phyloP scores from a whole-genome alignment of 805 yeast species.

The Wickerhamomyces subpelliculosus region DNA sequence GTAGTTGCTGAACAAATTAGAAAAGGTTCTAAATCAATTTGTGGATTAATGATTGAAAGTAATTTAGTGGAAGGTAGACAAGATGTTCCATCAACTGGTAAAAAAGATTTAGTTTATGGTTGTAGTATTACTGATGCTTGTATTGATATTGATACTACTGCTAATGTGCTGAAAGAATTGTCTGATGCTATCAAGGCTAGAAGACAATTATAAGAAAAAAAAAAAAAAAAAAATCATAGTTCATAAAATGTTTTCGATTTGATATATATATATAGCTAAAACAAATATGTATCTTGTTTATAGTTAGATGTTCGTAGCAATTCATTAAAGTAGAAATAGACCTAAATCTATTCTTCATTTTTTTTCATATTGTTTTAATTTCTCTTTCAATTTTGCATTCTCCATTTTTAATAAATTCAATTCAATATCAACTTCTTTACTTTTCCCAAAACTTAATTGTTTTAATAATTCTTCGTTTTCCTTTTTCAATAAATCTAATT shows the following conservation, averaged over 20 bases:
- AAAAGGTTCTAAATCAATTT: slow-evolving; percentile 65
- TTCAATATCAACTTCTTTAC: slow-evolving; percentile 65
- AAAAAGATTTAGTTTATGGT: slow-evolving; percentile 75
- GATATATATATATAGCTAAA: no score
- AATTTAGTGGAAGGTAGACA: slow-evolving; percentile 91
- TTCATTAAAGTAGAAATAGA: no score
- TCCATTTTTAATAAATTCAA: slow-evolving; percentile 51
- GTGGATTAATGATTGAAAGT: slow-evolving; percentile 97
- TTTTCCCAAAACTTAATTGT: slow-evolving; percentile 70
- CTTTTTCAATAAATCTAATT: slow-evolving; percentile 50
- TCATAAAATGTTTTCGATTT: no score
- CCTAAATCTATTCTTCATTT: no score
- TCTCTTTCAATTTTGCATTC: slow-evolving; percentile 37
- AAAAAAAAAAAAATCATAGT: no score
- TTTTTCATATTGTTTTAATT: slow-evolving; percentile 12
- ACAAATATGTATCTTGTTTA: no score
- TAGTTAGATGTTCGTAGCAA: no score
- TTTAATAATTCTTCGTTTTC: slow-evolving; percentile 68
- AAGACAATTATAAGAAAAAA: slow-evolving; percentile 32
- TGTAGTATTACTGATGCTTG: slow-evolving; percentile 98
- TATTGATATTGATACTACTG: slow-evolving; percentile 86
- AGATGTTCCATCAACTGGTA: slow-evolving; percentile 73
- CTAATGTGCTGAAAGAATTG: slow-evolving; percentile 56
- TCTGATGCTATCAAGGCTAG: slow-evolving; percentile 78
- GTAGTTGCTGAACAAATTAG: slow-evolving; percentile 72